Evolutionary conservation across 2,329 filamentous ascomycete genomes (phyloP).

Genomic region (Talaromyces piceae): DNA sequence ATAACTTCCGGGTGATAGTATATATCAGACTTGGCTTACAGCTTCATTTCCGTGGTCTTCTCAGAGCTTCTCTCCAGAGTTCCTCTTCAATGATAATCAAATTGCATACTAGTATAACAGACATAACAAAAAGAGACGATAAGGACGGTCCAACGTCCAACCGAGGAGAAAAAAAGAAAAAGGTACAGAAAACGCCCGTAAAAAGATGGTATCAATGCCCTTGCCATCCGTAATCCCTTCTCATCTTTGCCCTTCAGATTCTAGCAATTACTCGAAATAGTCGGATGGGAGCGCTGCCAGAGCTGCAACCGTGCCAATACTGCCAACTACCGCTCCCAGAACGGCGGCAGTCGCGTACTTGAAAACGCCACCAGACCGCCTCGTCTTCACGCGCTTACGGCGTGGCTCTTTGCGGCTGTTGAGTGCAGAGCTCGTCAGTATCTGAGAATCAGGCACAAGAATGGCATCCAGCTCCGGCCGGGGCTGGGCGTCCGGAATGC

Average conservation of each 20-base stretch:
- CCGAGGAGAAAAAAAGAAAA: background rate
- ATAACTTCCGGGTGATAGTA: background rate
- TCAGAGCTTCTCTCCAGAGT: no score
- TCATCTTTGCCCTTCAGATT: no score
- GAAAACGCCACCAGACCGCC: slow-evolving; percentile 16
- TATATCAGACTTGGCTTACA: no score
- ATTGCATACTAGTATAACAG: background rate
- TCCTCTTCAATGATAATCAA: no score
- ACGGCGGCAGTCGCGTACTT: slow-evolving; percentile 34
- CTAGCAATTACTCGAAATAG: slow-evolving; percentile 24
- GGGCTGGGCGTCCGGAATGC: slow-evolving; percentile 20
- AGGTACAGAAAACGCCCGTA: background rate
- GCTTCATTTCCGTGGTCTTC: no score
- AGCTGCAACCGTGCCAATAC: slow-evolving; percentile 33
- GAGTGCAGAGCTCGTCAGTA: slow-evolving; percentile 10
- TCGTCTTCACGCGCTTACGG: slow-evolving; percentile 22
- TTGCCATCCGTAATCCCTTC: background rate
- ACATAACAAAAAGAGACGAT: background rate
- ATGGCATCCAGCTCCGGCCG: slow-evolving; percentile 10
- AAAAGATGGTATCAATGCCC: background rate
- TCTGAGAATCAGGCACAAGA: slow-evolving; percentile 13
- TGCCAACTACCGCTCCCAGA: slow-evolving; percentile 34
- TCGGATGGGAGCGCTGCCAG: slow-evolving; percentile 37
- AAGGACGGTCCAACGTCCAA: background rate
- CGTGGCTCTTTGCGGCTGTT: slow-evolving; percentile 16